Percentiles rank a stretch among this genome's conserved stretches.
phyloP scores from a whole-genome alignment of 176 grass and related monocot species.

The Areca catechu region DNA sequence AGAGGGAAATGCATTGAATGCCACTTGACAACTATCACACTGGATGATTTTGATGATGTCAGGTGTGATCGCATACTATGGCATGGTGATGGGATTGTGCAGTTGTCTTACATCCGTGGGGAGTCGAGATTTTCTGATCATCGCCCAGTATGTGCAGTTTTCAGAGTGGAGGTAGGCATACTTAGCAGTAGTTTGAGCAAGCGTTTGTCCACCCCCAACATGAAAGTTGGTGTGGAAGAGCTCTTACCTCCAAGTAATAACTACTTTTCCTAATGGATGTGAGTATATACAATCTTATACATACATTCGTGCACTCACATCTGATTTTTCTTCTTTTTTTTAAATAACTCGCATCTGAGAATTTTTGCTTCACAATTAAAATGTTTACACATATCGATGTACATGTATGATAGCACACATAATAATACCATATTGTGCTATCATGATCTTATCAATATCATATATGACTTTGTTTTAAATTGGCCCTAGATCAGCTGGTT shows the following conservation, averaged over 20 bases:
- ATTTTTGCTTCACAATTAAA: too few relatives aligned
- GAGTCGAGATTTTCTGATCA: conserved; percentile 94
- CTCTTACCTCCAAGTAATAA: conserved; percentile 25
- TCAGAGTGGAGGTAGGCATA: conserved; percentile 55
- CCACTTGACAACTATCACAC: too few relatives aligned
- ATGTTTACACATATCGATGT: too few relatives aligned
- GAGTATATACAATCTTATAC: conserved; percentile 24
- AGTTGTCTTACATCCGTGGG: conserved; percentile 72
- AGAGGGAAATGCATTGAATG: too few relatives aligned
- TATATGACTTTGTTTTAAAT: too few relatives aligned
- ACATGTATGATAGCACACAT: too few relatives aligned
- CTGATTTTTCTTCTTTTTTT: too few relatives aligned
- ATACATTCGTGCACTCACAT: too few relatives aligned
- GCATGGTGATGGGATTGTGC: conserved; percentile 75
- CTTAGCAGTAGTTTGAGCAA: conserved; percentile 26
- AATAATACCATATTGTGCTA: too few relatives aligned
- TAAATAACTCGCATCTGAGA: too few relatives aligned
- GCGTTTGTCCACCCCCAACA: conserved; percentile 38
- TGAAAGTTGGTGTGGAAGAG: conserved; percentile 78
- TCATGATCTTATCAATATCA: too few relatives aligned
- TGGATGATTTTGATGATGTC: background rate
- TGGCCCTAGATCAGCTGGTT: too few relatives aligned
- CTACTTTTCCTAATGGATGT: conserved; percentile 6
- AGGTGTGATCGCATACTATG: conserved; percentile 93
- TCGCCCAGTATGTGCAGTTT: conserved; percentile 59